Base-by-base conservation (phyloP, 768 basidiomycete species). In the Dictyophora rubrovolvata region DNA sequence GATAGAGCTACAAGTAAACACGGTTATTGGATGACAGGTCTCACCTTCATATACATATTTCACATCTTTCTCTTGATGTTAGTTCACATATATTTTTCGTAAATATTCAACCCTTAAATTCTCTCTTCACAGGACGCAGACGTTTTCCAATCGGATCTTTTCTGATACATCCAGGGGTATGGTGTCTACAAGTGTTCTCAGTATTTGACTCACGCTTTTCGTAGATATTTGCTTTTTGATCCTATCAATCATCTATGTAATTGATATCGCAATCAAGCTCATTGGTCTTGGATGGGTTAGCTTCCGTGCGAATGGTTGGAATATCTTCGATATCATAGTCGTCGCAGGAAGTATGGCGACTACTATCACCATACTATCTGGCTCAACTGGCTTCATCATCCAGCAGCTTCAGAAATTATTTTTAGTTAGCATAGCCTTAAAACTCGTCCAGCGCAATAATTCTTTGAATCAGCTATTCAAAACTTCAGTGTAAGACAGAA, bases 391-490 rank as follows among this genome's bases (percentile, higher is more conserved):
- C 23, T 83, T 83, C 62, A 71, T 68, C 3, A 74, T 77, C 17
- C 74, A 84, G 62, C 86, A 90, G 62, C 75, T 91, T 0, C 87
- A 93, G 66, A 92, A 93, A 71, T 77, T 97, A 10, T 98, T 98
- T 72, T 79, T 98, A 28, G 93, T 94, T 65, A 83, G 86, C 65
- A 91, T 97, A 60, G 85, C 91, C 0, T 87, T 97, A 79, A 98
- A 98, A 70, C 81, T 98, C 11, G 89, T 96, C 0, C 91, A 97
- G 66, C 79, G 88, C 47, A 86, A 86, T 61, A 85, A 90, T 66
- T 84, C 83, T 62, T 75, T 98, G 62, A 97, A 97, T 66, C 91
- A 94, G 73, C 76, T 98, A 17, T 97, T 97, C 80, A 97, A 97
- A 74, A 96, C 93, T 17, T 89, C 90, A 5, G 81, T 89, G 92